phyloP scores from a whole-genome alignment of 192 early-diverging fungal species.

The Chytriomyces hyalinus region DNA sequence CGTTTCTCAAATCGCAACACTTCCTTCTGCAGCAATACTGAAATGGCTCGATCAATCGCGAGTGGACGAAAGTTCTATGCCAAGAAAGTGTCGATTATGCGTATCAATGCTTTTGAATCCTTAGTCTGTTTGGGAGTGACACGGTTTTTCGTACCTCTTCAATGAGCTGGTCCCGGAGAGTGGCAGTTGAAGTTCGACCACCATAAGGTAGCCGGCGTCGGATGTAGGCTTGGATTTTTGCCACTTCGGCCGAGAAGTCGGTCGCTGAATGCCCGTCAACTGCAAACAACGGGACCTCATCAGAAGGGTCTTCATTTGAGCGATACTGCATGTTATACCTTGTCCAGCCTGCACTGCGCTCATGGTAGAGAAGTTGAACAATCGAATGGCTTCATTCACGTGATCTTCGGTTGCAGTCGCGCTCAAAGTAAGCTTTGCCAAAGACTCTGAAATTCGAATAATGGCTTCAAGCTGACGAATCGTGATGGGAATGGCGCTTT shows the following conservation, averaged over 20 bases:
- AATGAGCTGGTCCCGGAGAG: conserved; percentile 68
- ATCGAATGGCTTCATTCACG: conserved; percentile 95
- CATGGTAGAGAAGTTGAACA: conserved; percentile 98
- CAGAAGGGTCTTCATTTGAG: neutral
- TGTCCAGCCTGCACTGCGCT: conserved; percentile 91
- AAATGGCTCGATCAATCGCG: conserved; percentile 38
- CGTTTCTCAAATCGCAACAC: conserved; percentile 41
- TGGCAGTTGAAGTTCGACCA: conserved; percentile 63
- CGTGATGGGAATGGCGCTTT: conserved; percentile 91
- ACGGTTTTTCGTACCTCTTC: conserved; percentile 31
- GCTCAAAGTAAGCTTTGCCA: conserved; percentile 93
- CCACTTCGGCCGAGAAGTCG: conserved; percentile 77
- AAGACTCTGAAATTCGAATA: conserved; percentile 95
- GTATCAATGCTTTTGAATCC: neutral
- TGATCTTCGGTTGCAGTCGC: conserved; percentile 84
- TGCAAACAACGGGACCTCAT: conserved; percentile 9
- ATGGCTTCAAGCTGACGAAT: conserved; percentile 98
- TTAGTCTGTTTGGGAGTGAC: neutral
- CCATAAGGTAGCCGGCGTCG: conserved; percentile 87
- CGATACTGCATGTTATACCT: conserved; percentile 47
- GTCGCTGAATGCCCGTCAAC: conserved; percentile 80
- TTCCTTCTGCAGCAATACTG: conserved; percentile 40
- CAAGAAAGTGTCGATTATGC: too few relatives aligned
- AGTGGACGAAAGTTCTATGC: conserved; percentile 51
- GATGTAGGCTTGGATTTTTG: conserved; percentile 82